phyloP scores from a whole-genome alignment of 768 basidiomycete species.

The Gelatoporia subvermispora region DNA sequence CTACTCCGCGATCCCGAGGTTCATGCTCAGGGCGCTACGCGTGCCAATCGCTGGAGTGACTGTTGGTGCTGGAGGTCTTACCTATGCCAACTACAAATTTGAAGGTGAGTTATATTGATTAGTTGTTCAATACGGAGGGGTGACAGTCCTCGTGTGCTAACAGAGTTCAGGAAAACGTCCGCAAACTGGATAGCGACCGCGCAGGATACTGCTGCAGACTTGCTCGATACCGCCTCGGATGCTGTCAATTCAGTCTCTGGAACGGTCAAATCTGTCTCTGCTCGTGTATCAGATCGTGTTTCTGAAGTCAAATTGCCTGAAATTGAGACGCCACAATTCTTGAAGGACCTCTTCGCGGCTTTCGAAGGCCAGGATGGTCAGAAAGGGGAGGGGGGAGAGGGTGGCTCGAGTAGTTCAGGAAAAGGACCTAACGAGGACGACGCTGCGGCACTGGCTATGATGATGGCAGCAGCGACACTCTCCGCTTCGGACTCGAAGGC shows the following conservation, averaged over 20 bases:
- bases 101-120: slow-evolving; percentile 57
- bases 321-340: slow-evolving; percentile 58
- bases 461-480: slow-evolving; percentile 74
- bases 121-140: background rate
- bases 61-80: slow-evolving; percentile 85
- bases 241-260: slow-evolving; percentile 56
- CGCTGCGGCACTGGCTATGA: slow-evolving; percentile 62
- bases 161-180: slow-evolving; percentile 71
- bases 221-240: slow-evolving; percentile 70
- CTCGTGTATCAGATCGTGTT: slow-evolving; percentile 11
- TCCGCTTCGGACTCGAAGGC: slow-evolving; percentile 61
- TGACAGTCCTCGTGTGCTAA: slow-evolving; percentile 1
- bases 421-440: slow-evolving; percentile 51
- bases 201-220: slow-evolving; percentile 64
- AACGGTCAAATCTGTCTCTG: slow-evolving; percentile 34
- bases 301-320: slow-evolving; percentile 48
- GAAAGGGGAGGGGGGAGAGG: slow-evolving; percentile 20
- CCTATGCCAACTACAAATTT: slow-evolving; percentile 95
- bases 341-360: slow-evolving; percentile 56
- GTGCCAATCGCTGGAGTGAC: slow-evolving; percentile 87
- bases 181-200: slow-evolving; percentile 59
- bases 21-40: slow-evolving; percentile 81
- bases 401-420: slow-evolving; percentile 30
- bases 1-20: slow-evolving; percentile 84
- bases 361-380: slow-evolving; percentile 5